Conservation (phyloP, 768 basidiomycete species). For the Naganishia friedmannii region DNA sequence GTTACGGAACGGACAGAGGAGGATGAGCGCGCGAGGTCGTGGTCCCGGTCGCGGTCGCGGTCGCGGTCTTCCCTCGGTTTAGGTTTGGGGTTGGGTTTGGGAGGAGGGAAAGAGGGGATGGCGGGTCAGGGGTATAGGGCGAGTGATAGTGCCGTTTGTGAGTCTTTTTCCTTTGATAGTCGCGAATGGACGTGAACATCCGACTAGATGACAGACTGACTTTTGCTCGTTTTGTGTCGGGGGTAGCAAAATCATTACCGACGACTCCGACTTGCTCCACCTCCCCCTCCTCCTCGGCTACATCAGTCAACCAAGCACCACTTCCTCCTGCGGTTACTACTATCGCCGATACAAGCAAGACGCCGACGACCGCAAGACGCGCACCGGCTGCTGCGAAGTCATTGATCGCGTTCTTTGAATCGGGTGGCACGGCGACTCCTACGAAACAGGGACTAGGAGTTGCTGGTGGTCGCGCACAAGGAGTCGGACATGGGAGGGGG, state of each 20-base stretch:
- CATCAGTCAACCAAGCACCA: neutral
- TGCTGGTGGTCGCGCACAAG: neutral
- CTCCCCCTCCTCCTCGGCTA: neutral
- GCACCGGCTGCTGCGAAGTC: neutral
- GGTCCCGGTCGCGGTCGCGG: neutral
- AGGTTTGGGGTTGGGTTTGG: neutral
- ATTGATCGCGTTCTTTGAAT: neutral
- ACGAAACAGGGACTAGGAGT: neutral
- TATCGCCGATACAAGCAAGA: neutral
- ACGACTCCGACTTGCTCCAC: neutral
- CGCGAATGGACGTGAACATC: no score
- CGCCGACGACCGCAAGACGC: neutral
- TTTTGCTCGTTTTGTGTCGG: no score
- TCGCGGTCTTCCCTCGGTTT: no score
- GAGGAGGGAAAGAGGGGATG: neutral
- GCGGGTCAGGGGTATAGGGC: no score
- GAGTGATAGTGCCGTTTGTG: no score
- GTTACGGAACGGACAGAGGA: constrained; percentile 23
- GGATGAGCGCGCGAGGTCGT: no score
- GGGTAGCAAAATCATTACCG: constrained; percentile 1
- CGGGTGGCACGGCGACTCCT: neutral
- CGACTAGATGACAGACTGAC: no score
- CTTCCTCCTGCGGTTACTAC: neutral
- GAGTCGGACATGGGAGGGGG: neutral
- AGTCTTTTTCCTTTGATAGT: no score